Evolutionary conservation across 148 eudicot species (phyloP), one percentile per base, ranked within the genome.

Genomic region (Hydrangea macrophylla): DNA sequence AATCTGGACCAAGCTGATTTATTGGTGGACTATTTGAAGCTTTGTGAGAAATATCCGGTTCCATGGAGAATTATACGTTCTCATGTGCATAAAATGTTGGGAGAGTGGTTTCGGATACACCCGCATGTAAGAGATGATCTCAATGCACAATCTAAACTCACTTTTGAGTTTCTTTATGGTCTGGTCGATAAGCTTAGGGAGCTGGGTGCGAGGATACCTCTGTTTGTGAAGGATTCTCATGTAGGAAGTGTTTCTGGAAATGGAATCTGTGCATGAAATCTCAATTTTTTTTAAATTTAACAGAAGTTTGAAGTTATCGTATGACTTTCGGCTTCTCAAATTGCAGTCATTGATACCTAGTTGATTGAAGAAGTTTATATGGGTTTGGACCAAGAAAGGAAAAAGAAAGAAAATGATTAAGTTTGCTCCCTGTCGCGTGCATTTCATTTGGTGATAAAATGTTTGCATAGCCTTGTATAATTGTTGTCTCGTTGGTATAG

Each of bases 31-130:
- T 94, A 94, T 81, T 73, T 94, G 69, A 75, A 89, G 69, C 78
- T 94, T 7, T 89, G 97, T 72, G 97, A 91, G 79, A 80, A 79
- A 69, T 78, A 88, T 74, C 96, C 99, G 0, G 93, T 94, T 45
- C 99, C 99, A 3, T 91, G 93, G 97, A 91, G 99, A 81, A 94
- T 94, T 77, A 68, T 94, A 20, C 91, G 92, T 26, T 78, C 96
- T 48, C 99, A 94, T 61, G 91, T 91, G 58, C 99, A 94, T 70
- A 91, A 87, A 81, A 76, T 94, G 88, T 68, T 94, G 39, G 99
- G 97, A 26, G 96, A 90, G 64, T 94, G 97, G 99, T 94, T 94
- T 35, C 75, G 84, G 37, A 23, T 83, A 71, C 97, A 84, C 40
- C 99, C 99, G 0, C 55, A 81, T 37, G 87, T 94, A 2, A 83